These are phyloP conservation scores for Globisporangium apiculatum DNA, from an alignment of 352 stramenopile genomes.

Conservation along the genomic window DNA sequence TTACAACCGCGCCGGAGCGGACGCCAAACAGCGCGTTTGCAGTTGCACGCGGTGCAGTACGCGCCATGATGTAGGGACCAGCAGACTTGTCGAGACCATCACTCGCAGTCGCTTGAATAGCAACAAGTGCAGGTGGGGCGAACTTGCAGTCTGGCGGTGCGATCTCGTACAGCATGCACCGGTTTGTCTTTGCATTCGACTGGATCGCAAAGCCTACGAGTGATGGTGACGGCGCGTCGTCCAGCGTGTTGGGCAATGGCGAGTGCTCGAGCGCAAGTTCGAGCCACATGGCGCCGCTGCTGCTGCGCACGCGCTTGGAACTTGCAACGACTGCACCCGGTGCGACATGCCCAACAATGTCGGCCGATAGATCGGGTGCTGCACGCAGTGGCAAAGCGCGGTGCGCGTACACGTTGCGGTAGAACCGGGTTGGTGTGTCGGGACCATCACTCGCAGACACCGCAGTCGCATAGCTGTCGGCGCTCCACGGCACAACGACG, in stretches of 20 bases:
- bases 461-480: too few relatives aligned
- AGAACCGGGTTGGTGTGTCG: conserved; percentile 18
- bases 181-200: conserved; percentile 71
- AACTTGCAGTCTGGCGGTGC: conserved; percentile 38
- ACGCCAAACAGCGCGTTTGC: conserved; percentile 50
- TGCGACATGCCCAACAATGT: conserved; percentile 48
- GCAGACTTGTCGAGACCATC: conserved; percentile 3
- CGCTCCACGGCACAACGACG: conserved; percentile 52
- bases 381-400: conserved; percentile 46
- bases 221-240: too few relatives aligned
- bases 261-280: too few relatives aligned
- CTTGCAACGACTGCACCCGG: conserved; percentile 38
- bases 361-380: conserved; percentile 31
- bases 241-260: conserved; percentile 3
- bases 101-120: conserved; percentile 19
- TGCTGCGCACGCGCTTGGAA: conserved; percentile 35
- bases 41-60: conserved; percentile 21
- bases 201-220: conserved; percentile 52
- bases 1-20: conserved; percentile 41
- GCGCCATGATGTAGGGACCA: too few relatives aligned
- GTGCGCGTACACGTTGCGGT: conserved; percentile 61
- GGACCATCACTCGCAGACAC: too few relatives aligned
- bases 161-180: conserved; percentile 73
- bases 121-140: conserved; percentile 43
- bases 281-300: conserved; percentile 47